Base-by-base conservation (phyloP, 306 rosid species). In the Rosa rugosa region DNA sequence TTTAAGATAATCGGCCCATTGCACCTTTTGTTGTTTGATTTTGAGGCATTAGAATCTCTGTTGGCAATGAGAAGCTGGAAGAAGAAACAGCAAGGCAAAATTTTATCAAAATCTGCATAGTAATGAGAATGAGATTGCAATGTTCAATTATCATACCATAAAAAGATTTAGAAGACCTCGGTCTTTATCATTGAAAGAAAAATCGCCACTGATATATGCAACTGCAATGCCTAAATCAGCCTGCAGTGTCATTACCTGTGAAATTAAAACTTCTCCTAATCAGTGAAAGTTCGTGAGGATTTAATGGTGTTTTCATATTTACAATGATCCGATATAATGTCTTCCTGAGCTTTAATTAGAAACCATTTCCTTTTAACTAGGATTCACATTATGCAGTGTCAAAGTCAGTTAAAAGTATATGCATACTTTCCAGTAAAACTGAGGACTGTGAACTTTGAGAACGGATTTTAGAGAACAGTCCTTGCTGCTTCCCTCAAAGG, bases 151-250 rank as follows among this genome's bases (percentile, higher is more conserved):
- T 47, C 86, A 51, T 82, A 94, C 97, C 97, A 81, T 49, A 57
- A 92, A 77, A 46, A 90, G 76, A 64, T 87, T 88, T 31, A 92
- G 81, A 69, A 94, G 94, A 64, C 94, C 97, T 71, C 80, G 82
- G 64, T 92, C 84, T 79, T 94, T 87, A 79, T 90, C 97, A 49
- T 71, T 87, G 79, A 94, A 90, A 50, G 93, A 89, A 74, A 90
- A 88, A 75, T 92, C 91, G 9, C 89, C 97, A 44, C 89, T 84
- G 67, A 94, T 89, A 75, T 89, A 94, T 65, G 98, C 96, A 84
- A 90, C 96, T 18, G 98, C 98, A 40, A 94, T 86, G 89, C 96
- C 97, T 86, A 94, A 86, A 81, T 94, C 98, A 38, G 98, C 97
- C 65, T 76, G 97, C 31, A 27, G 31, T 41, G 96, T 88, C 90